A percentile compares a stretch with the other conserved stretches of the same genome.
These are phyloP conservation scores for Nemania serpens DNA, from an alignment of 2,329 filamentous ascomycete genomes.

Conservation along the genomic window DNA sequence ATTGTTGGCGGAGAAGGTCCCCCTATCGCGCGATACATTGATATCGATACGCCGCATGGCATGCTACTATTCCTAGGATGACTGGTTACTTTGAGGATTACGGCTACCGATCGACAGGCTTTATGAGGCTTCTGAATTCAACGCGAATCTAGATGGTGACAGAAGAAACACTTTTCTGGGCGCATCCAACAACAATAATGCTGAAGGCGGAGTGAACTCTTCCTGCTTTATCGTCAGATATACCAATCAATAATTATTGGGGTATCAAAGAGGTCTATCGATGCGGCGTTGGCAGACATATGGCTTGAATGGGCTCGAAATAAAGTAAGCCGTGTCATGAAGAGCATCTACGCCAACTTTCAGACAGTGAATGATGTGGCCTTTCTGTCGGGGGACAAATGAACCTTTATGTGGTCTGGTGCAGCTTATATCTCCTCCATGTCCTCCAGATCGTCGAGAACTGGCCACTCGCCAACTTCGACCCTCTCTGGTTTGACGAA, in stretches of 20 bases:
- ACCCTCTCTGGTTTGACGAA: slow-evolving; percentile 80
- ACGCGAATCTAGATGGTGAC: not conserved
- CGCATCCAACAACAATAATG: no score
- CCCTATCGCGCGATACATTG: not conserved
- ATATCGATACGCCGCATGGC: not conserved
- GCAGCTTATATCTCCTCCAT: slow-evolving; percentile 70
- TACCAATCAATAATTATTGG: no score
- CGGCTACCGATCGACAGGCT: no score
- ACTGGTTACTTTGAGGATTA: no score
- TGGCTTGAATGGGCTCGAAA: slow-evolving; percentile 2
- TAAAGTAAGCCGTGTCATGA: slow-evolving; percentile 2
- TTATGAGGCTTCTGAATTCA: no score
- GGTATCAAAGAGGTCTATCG: not conserved
- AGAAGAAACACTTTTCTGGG: not conserved
- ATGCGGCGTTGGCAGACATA: not conserved
- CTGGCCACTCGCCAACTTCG: slow-evolving; percentile 74
- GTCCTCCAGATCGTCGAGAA: slow-evolving; percentile 74
- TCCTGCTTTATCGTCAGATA: no score
- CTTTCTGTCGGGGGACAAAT: slow-evolving; percentile 3
- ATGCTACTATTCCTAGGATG: not conserved
- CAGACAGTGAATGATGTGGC: slow-evolving; percentile 9
- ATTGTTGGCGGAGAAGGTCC: not conserved
- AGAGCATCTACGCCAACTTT: not conserved
- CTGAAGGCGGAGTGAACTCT: no score
- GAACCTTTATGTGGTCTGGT: slow-evolving; percentile 14